These are phyloP conservation scores for Alternaria gaisen DNA, from an alignment of 2,329 filamentous ascomycete genomes.

Conservation along the genomic window DNA sequence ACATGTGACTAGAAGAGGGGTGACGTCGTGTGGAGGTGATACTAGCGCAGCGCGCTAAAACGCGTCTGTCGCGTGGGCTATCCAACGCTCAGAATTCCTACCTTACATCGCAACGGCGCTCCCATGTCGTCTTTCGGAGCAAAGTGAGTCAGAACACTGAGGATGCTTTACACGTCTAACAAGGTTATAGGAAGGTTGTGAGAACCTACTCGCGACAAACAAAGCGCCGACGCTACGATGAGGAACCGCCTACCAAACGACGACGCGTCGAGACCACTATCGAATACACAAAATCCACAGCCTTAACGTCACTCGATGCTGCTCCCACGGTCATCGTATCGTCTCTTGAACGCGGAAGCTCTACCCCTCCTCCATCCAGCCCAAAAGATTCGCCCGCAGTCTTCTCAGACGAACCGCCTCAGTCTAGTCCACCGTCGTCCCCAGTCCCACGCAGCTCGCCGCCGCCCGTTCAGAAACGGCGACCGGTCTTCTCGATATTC, in stretches of 20 bases:
- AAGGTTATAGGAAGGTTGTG: slow-evolving; percentile 34
- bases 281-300: slow-evolving; percentile 16
- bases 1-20: slow-evolving; percentile 7
- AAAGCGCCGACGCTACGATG: slow-evolving; percentile 39
- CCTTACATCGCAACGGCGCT: slow-evolving; percentile 17
- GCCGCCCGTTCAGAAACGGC: slow-evolving; percentile 46
- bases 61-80: slow-evolving; percentile 31
- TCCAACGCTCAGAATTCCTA: slow-evolving; percentile 14
- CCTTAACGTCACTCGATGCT: slow-evolving; percentile 12
- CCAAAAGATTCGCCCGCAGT: slow-evolving; percentile 43
- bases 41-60: slow-evolving; percentile 36
- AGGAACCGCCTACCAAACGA: slow-evolving; percentile 48
- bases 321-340: not conserved
- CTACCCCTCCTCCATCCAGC: slow-evolving; percentile 38
- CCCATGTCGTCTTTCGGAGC: slow-evolving; percentile 34
- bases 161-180: slow-evolving; percentile 24
- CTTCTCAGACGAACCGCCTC: slow-evolving; percentile 54
- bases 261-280: slow-evolving; percentile 42
- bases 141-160: slow-evolving; percentile 31
- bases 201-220: slow-evolving; percentile 50
- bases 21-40: slow-evolving; percentile 22
- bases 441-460: slow-evolving; percentile 33
- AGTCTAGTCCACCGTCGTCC: slow-evolving; percentile 46
- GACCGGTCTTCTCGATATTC: slow-evolving; percentile 62
- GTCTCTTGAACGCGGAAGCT: slow-evolving; percentile 20